A percentile compares a stretch with the other conserved stretches of the same genome.
Conservation (phyloP, 768 basidiomycete species). For the Boletus reticuloceps region DNA sequence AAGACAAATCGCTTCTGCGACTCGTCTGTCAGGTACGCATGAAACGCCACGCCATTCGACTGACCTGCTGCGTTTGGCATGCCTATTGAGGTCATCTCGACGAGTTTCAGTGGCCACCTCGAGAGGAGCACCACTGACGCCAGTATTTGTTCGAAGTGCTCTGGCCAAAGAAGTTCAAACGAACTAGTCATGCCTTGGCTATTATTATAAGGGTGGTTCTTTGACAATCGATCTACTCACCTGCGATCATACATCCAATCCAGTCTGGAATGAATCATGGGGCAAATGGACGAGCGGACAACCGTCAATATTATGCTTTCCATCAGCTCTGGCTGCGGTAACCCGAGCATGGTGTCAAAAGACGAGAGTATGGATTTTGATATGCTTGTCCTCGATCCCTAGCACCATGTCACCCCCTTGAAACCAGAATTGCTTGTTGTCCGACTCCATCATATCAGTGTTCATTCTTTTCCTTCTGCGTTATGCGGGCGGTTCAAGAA, state of each 20-base stretch:
- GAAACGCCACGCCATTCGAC: not conserved
- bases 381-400: slow-evolving; percentile 15
- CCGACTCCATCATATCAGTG: not conserved
- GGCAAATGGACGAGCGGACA: too few species aligned
- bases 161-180: slow-evolving; percentile 27
- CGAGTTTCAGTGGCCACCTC: slow-evolving; percentile 31
- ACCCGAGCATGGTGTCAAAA: slow-evolving; percentile 37
- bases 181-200: slow-evolving; percentile 11
- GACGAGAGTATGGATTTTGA: slow-evolving; percentile 31
- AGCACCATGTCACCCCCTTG: slow-evolving; percentile 37
- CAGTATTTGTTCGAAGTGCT: slow-evolving; percentile 36
- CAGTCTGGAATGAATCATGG: slow-evolving; percentile 28
- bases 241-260: slow-evolving; percentile 36
- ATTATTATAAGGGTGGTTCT: not conserved
- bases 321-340: slow-evolving; percentile 30
- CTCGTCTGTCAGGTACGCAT: not conserved
- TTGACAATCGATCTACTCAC: slow-evolving; percentile 19
- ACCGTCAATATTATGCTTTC: slow-evolving; percentile 34
- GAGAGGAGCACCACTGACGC: slow-evolving; percentile 26
- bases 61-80: slow-evolving; percentile 34
- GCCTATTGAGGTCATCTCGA: slow-evolving; percentile 4
- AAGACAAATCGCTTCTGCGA: slow-evolving; percentile 35
- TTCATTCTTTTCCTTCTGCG: slow-evolving; percentile 2
- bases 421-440: slow-evolving; percentile 26
- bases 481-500: slow-evolving; percentile 2